Base-by-base conservation (phyloP, 768 basidiomycete genomes). In the Pulveroboletus ravenelii region DNA sequence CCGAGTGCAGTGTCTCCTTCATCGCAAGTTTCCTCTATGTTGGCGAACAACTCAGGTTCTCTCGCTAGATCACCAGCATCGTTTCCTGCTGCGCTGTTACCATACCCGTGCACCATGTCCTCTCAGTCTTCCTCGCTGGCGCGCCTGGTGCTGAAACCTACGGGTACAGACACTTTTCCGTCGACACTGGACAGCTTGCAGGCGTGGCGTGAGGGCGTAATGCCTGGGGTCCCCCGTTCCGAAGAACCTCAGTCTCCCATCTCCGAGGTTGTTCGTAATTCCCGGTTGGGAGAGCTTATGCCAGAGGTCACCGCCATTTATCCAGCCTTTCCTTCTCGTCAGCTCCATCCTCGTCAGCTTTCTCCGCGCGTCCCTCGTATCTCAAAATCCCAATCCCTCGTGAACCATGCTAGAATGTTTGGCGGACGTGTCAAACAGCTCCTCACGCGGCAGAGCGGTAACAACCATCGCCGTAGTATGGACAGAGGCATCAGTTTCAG, bases 121-220 rank as follows among this genome's bases (percentile, higher is more conserved):
- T 31, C 40, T 44, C 45, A 48, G 31, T 20, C 56, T 38, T 50
- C 52, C 41, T 52, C 49, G 20, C 51, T 56, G 0, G 46, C 41
- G 14, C 66, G 47, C 42, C 51, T 68, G 12, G 50, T 49, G 35
- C 39, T 68, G 39, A 54, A 56, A 44, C 57, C 66, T 12, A 68
- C 54, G 7, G 64, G 66, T 13, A 68, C 66, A n/a, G 57, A 64
- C 13, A 55, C 68, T 3, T 68, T 70, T 38, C 66, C 66, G 31
- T 68, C 66, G 5, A 56, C 52, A n/a, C 20, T 68, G 41, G 62
- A 68, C 37, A 41, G 47, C 47, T 50, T 67, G 47, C 58, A 68
- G 23, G 55, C 58, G 45, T 68, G 66, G 68, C 62, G 64, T 6
- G 58, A 66, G 48, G 52, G 50, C 37, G 57, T 62, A 34, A 45